Percentiles rank a stretch among this genome's conserved stretches.
Conservation (phyloP, 345 rosid genomes). For the Brassica carinata region DNA sequence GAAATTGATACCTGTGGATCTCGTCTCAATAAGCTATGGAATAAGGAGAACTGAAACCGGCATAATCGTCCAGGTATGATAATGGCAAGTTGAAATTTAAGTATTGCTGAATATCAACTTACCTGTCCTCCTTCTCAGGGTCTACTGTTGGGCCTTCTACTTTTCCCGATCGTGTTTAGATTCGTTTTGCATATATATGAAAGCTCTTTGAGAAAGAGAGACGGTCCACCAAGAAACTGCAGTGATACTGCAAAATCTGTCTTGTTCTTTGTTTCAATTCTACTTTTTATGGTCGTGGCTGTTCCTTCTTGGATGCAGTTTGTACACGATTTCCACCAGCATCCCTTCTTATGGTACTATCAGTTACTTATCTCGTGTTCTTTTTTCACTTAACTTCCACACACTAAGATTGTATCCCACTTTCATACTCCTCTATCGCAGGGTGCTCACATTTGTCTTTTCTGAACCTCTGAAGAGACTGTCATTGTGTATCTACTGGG, state of each 20-base stretch:
- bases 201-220: conserved; percentile 18
- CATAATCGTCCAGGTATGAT: conserved; percentile 67
- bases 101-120: conserved; percentile 4
- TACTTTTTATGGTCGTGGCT: conserved; percentile 46
- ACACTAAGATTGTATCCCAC: conserved; percentile 27
- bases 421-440: conserved; percentile 40
- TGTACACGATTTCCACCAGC: conserved; percentile 71
- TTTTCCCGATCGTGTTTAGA: conserved; percentile 66
- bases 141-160: conserved; percentile 74
- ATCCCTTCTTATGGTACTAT: conserved; percentile 79
- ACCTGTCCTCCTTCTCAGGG: conserved; percentile 53
- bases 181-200: conserved; percentile 45
- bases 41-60: conserved; percentile 77
- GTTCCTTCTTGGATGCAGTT: conserved; percentile 88
- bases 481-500: conserved; percentile 80
- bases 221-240: conserved; percentile 39
- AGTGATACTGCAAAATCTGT: conserved; percentile 53
- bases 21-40: conserved; percentile 55
- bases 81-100: neutral
- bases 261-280: conserved; percentile 61
- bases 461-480: conserved; percentile 80
- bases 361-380: neutral
- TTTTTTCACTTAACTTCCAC: neutral
- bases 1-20: conserved; percentile 45
- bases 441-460: conserved; percentile 74